Conservation (phyloP, 768 basidiomycete species). For the Mycena latifolia region DNA sequence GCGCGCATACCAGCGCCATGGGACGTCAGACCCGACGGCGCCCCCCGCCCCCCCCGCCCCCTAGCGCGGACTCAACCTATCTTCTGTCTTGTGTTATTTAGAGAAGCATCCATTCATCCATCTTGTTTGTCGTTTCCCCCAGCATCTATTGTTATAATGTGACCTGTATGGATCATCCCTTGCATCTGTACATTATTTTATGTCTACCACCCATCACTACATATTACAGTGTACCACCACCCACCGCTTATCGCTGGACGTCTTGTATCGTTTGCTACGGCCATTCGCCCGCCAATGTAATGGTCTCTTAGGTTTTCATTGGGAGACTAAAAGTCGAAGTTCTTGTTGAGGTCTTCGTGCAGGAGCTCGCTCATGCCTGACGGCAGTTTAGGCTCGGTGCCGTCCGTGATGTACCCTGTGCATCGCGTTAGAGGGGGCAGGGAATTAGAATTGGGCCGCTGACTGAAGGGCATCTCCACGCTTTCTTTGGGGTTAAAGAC, state of each 20-base stretch:
- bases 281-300: background rate
- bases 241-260: no score
- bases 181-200: conserved; percentile 27
- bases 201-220: background rate
- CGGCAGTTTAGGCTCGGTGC: conserved; percentile 80
- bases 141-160: conserved; percentile 18
- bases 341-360: conserved; percentile 87
- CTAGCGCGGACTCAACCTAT: background rate
- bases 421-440: background rate
- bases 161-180: conserved; percentile 19
- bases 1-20: conserved; percentile 79
- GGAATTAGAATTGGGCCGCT: conserved; percentile 46
- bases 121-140: background rate
- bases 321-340: conserved; percentile 80
- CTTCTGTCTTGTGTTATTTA: conserved; percentile 5
- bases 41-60: conserved; percentile 9
- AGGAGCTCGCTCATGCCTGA: conserved; percentile 92
- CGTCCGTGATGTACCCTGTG: conserved; percentile 62
- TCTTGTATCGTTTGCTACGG: conserved; percentile 6
- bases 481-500: conserved; percentile 88
- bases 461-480: conserved; percentile 98
- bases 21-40: conserved; percentile 61
- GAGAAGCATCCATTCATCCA: no score
- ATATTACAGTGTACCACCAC: conserved; percentile 16
- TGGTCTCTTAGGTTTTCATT: no score